These are phyloP conservation scores for Lathyrus oleraceus DNA, from an alignment of 306 rosid genomes.

Conservation along the genomic window DNA sequence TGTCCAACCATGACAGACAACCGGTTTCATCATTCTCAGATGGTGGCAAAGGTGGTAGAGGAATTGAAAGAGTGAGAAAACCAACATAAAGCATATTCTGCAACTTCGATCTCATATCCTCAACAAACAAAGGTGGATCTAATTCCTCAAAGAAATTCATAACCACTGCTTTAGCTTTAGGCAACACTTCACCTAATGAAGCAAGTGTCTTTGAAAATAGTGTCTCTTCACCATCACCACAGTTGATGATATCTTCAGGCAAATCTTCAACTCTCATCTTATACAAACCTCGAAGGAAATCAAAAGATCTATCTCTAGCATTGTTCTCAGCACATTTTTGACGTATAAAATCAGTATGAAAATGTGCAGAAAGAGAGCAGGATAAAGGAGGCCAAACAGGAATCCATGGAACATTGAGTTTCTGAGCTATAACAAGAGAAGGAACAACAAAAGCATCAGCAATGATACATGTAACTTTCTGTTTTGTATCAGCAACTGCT, in stretches of 20 bases:
- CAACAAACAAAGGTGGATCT: constrained; percentile 27
- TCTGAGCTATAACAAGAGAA: constrained; percentile 30
- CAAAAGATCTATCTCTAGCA: constrained; percentile 25
- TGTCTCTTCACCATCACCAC: constrained; percentile 29
- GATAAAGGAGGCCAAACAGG: constrained; percentile 43
- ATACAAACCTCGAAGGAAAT: constrained; percentile 49
- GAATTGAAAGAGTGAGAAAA: constrained; percentile 38
- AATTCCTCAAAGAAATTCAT: constrained; percentile 40
- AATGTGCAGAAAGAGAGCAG: constrained; percentile 36
- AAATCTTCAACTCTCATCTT: constrained; percentile 41
- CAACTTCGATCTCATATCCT: constrained; percentile 41
- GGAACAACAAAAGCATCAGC: constrained; percentile 42
- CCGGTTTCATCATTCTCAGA: constrained; percentile 30
- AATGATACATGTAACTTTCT: constrained; percentile 39
- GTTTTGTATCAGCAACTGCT: constrained; percentile 25
- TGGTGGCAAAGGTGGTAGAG: constrained; percentile 1
- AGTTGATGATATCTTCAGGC: constrained; percentile 12
- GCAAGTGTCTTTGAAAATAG: constrained; percentile 32
- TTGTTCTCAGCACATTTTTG: not conserved
- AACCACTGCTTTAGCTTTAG: constrained; percentile 42
- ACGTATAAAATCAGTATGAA: constrained; percentile 40
- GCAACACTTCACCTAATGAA: constrained; percentile 37
- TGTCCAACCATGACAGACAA: constrained; percentile 41
- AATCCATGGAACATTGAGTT: constrained; percentile 51
- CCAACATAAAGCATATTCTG: constrained; percentile 38